Evolutionary conservation across 306 rosid genomes (phyloP), one percentile per base, ranked within the genome.

Genomic region (Castanopsis chinensis): DNA sequence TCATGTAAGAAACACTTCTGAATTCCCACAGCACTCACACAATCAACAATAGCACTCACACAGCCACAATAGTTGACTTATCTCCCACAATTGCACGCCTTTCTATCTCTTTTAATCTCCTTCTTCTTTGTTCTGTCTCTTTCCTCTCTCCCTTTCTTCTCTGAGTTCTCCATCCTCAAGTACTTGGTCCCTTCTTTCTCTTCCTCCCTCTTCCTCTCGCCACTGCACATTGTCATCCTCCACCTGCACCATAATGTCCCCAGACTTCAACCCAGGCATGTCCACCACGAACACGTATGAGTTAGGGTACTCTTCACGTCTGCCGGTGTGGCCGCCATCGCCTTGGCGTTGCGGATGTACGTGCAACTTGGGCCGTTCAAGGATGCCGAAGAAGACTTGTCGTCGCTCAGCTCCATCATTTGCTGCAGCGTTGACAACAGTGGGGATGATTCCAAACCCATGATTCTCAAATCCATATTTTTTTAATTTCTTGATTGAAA

Each of bases 121-220:
- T 35, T 35, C n/a, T n/a, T n/a, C n/a, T n/a, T n/a, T n/a, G n/a
- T n/a, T n/a, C n/a, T n/a, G n/a, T n/a, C n/a, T n/a, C n/a, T n/a
- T n/a, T n/a, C n/a, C n/a, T n/a, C n/a, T n/a, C n/a, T n/a, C n/a
- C n/a, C n/a, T n/a, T n/a, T n/a, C n/a, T n/a, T n/a, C n/a, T n/a
- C n/a, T n/a, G n/a, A n/a, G n/a, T n/a, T n/a, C n/a, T n/a, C n/a
- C n/a, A n/a, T n/a, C n/a, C n/a, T n/a, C n/a, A n/a, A n/a, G n/a
- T n/a, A n/a, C 81, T 82, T 95, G 0, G 78, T 91, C 0, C 91
- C 97, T 11, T 89, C 99, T 63, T 90, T 90, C 88, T 91, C 98
- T 30, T 95, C 97, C 41, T 90, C 98, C 71, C 98, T 84, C 92
- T 87, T 93, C 89, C 98, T 90, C 87, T 95, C 99, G 14, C 97